Conservation (phyloP, 768 basidiomycete species). For the Clavulina sp. region DNA sequence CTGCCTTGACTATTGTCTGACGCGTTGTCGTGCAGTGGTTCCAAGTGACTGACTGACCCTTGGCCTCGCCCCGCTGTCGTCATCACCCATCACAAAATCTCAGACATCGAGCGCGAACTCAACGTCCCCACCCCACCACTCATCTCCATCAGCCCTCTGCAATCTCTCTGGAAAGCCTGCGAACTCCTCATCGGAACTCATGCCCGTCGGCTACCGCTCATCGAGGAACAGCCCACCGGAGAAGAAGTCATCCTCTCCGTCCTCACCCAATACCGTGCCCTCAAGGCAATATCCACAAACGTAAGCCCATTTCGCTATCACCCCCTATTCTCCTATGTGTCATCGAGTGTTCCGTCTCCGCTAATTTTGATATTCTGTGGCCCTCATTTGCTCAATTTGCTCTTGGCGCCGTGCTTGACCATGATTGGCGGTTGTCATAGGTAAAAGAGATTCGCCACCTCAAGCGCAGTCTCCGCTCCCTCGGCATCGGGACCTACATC, state of each 20-base stretch:
- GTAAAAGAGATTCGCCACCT: conserved; percentile 75
- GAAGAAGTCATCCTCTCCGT: conserved; percentile 94
- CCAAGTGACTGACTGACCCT: neutral
- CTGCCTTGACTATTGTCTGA: conserved; percentile 1
- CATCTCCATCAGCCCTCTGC: conserved; percentile 70
- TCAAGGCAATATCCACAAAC: conserved; percentile 97
- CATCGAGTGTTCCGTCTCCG: neutral
- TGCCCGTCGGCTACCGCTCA: conserved; percentile 81
- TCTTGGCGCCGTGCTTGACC: too few species aligned
- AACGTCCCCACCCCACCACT: conserved; percentile 87
- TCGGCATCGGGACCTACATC: conserved; percentile 91
- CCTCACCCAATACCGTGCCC: conserved; percentile 89
- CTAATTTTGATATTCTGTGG: too few species aligned
- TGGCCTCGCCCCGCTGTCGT: too few species aligned
- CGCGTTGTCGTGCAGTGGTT: neutral
- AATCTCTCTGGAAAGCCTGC: conserved; percentile 79
- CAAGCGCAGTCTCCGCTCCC: conserved; percentile 59
- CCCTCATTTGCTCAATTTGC: too few species aligned
- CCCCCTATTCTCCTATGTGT: neutral
- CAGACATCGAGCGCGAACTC: conserved; percentile 87
- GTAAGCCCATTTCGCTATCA: conserved; percentile 28
- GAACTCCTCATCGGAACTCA: conserved; percentile 86
- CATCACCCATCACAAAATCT: neutral
- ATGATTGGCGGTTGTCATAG: conserved; percentile 34
- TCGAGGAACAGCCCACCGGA: conserved; percentile 89